Evolutionary conservation across 768 basidiomycete genomes (phyloP).

Genomic region (Macrolepiota fuliginosa): DNA sequence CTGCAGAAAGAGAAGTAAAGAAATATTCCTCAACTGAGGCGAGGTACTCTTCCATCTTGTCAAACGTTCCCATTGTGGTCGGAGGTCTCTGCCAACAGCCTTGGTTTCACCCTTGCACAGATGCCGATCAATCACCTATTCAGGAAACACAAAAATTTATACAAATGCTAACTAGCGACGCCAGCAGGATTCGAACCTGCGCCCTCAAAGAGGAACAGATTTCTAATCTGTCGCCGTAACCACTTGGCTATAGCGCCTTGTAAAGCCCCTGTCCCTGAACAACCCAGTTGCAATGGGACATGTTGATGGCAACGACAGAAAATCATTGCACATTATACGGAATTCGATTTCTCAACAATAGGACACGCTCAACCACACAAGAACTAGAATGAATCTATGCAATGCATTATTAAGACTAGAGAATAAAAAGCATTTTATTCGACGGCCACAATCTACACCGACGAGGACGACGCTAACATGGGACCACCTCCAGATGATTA

Average conservation of each 20-base stretch:
- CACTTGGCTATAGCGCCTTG: slow-evolving; percentile 75
- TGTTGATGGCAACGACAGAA: background rate
- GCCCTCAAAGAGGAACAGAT: slow-evolving; percentile 71
- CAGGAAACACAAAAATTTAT: background rate
- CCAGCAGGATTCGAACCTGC: slow-evolving; percentile 41
- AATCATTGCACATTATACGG: background rate
- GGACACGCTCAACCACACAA: slow-evolving; percentile 57
- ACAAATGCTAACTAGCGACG: slow-evolving; percentile 1
- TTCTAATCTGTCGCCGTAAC: slow-evolving; percentile 79
- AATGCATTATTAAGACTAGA: slow-evolving; percentile 14
- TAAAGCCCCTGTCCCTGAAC: slow-evolving; percentile 20
- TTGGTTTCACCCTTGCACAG: slow-evolving; percentile 38
- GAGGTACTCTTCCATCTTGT: slow-evolving; percentile 71
- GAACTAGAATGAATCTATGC: background rate
- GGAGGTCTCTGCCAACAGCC: background rate
- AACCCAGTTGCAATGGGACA: slow-evolving; percentile 31
- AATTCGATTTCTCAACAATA: background rate
- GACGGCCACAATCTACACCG: slow-evolving; percentile 15
- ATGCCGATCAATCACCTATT: slow-evolving; percentile 34
- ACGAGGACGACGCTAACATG: slow-evolving; percentile 10
- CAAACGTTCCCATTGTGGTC: slow-evolving; percentile 40
- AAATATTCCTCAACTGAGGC: slow-evolving; percentile 63
- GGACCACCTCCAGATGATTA: slow-evolving; percentile 6
- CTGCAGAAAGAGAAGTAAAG: slow-evolving; percentile 51
- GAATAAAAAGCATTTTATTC: slow-evolving; percentile 17